Evolutionary conservation across 192 early-diverging fungal genomes (phyloP), one percentile per base, ranked within the genome.

Genomic region (Spinellus fusiger): DNA sequence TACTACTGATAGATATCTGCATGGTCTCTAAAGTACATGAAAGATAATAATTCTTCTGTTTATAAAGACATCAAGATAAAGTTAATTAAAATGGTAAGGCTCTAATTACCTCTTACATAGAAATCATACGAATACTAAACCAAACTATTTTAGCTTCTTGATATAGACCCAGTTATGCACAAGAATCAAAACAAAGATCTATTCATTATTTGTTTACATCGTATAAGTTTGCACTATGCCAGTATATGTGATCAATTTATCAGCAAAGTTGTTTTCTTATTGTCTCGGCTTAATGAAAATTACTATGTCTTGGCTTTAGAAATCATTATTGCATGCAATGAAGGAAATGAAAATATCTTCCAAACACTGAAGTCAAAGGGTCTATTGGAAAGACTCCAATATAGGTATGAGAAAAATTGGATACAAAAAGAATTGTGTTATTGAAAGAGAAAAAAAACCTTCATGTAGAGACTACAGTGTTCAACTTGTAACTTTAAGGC

Each of bases 401-500:
- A 84, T 47, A 74, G 58, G 79, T 76, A 62, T 50, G 47, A n/a
- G n/a, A n/a, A n/a, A n/a, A n/a, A n/a, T n/a, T n/a, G n/a, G n/a
- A n/a, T n/a, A n/a, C n/a, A n/a, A n/a, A n/a, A n/a, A n/a, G n/a
- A n/a, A n/a, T n/a, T n/a, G n/a, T n/a, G n/a, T n/a, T 46, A 28
- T 12, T 34, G 10, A 3, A 7, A 28, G 15, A 5, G 7, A 12
- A 34, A 2, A 4, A 26, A 51, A 5, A 27, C 22, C 12, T 50
- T 7, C 44, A 9, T 35, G 9, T 46, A 77, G 82, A 38, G 78
- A 86, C 62, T 83, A 87, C 18, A 69, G 68, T 20, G 74, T 68
- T 12, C 88, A 89, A 63, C 70, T 73, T 13, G 77, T 73, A 20
- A 56, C 75, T 5, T 66, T 90, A 5, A 63, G 74, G 12, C 77